Evolutionary conservation across 495 filamentous ascomycete genomes (phyloP).

Genomic region (Penicillium cosmopolitanum): DNA sequence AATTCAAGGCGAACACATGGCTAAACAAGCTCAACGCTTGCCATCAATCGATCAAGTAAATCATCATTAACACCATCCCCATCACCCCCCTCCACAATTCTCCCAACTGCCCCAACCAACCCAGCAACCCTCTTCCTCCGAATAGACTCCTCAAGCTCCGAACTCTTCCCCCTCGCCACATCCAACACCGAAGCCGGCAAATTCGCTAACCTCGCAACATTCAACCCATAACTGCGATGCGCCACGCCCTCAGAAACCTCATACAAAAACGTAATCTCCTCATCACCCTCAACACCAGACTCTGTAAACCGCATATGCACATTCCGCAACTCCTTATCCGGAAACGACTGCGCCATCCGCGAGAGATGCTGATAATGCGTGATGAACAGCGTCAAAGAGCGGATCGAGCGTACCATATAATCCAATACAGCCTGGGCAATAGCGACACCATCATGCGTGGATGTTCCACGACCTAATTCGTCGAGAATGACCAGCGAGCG

Average conservation of each 20-base stretch:
- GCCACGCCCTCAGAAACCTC: constrained; percentile 86
- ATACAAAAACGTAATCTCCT: constrained; percentile 80
- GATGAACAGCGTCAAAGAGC: constrained; percentile 87
- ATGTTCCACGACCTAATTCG: constrained; percentile 90
- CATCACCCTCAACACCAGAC: constrained; percentile 38
- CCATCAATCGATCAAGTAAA: constrained; percentile 40
- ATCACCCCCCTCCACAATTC: constrained; percentile 41
- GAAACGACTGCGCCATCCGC: constrained; percentile 67
- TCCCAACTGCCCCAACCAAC: constrained; percentile 41
- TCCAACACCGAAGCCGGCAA: constrained; percentile 77
- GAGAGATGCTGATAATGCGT: constrained; percentile 94
- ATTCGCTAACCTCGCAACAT: constrained; percentile 86
- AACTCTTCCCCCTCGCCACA: constrained; percentile 76
- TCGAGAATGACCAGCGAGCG: constrained; percentile 89
- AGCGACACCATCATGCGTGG: constrained; percentile 92
- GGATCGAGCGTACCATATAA: constrained; percentile 72
- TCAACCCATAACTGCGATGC: constrained; percentile 90
- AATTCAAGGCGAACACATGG: neutral
- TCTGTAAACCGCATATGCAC: constrained; percentile 85
- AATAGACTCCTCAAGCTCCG: constrained; percentile 76
- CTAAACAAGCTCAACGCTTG: constrained; percentile 45
- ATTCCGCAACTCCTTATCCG: constrained; percentile 63
- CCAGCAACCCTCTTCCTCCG: constrained; percentile 58
- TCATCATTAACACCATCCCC: constrained; percentile 22
- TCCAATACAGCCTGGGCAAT: constrained; percentile 93